Conservation (phyloP, 2,329 filamentous ascomycete genomes). For the Colletotrichum plurivorum region DNA sequence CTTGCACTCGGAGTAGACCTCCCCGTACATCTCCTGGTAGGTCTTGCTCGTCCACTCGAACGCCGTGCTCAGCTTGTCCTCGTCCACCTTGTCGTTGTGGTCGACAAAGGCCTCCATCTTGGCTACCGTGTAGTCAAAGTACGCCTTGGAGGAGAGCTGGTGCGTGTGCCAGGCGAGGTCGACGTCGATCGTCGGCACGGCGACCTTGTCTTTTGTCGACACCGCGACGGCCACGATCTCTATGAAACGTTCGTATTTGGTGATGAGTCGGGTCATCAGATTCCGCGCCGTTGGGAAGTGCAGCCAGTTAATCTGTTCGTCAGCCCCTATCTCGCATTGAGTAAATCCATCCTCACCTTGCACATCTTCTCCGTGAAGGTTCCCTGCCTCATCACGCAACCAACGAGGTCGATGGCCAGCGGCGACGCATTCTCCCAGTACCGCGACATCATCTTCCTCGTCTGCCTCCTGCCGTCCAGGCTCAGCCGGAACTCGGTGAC, state of each 20-base stretch:
- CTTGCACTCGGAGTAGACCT: slow-evolving; percentile 79
- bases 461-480: slow-evolving; percentile 47
- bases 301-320: slow-evolving; percentile 73
- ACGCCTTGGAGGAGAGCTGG: slow-evolving; percentile 73
- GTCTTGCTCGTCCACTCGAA: slow-evolving; percentile 79
- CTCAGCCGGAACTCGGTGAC: slow-evolving; percentile 29
- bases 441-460: slow-evolving; percentile 57
- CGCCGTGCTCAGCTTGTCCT: slow-evolving; percentile 70
- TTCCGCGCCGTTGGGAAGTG: slow-evolving; percentile 72
- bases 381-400: slow-evolving; percentile 58
- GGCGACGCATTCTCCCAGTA: slow-evolving; percentile 58
- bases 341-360: slow-evolving; percentile 63
- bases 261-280: slow-evolving; percentile 72
- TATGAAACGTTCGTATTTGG: slow-evolving; percentile 74
- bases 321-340: slow-evolving; percentile 65
- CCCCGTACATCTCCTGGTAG: slow-evolving; percentile 73
- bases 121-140: slow-evolving; percentile 68
- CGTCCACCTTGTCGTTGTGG: slow-evolving; percentile 87
- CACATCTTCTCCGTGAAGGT: slow-evolving; percentile 53
- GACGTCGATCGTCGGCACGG: slow-evolving; percentile 77
- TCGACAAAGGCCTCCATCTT: slow-evolving; percentile 73
- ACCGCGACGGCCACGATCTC: slow-evolving; percentile 64
- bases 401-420: slow-evolving; percentile 56
- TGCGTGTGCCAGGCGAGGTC: slow-evolving; percentile 84
- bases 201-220: slow-evolving; percentile 50